phyloP scores from a whole-genome alignment of 1,139 yeast genomes.

The Blastobotrys apis region DNA sequence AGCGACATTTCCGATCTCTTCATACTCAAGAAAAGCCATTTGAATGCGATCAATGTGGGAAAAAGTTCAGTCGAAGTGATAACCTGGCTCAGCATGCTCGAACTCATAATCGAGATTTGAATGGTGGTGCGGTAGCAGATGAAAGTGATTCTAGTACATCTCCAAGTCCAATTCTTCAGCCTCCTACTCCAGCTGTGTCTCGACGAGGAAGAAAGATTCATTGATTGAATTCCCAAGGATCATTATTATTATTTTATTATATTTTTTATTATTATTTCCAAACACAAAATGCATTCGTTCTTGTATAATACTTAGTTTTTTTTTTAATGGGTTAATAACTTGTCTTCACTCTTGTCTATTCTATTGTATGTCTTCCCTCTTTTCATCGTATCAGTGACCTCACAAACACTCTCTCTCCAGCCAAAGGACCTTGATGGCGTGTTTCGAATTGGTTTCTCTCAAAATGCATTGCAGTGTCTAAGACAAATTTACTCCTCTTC shows the following conservation, averaged over 20 bases:
- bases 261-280: conserved; percentile 1
- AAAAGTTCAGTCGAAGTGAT: conserved; percentile 71
- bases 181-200: not conserved
- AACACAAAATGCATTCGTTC: not conserved
- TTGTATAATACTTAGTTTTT: not conserved
- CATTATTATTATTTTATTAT: conserved; percentile 4
- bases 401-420: no score
- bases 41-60: conserved; percentile 64
- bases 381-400: no score
- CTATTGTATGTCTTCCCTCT: not conserved
- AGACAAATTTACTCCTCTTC: no score
- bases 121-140: not conserved
- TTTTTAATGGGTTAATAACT: not conserved
- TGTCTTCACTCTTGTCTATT: not conserved
- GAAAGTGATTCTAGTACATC: conserved; percentile 4
- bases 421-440: no score
- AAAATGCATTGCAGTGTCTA: no score
- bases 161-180: conserved; percentile 1
- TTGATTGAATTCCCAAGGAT: not conserved
- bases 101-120: conserved; percentile 41
- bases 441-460: no score
- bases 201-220: conserved; percentile 1
- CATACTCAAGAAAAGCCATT: conserved; percentile 70
- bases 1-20: conserved; percentile 69
- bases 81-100: conserved; percentile 72